Percentiles rank a stretch among this genome's conserved stretches.
These are phyloP conservation scores for Penicillium decumbens DNA, from an alignment of 2,329 filamentous ascomycete species.

Conservation along the genomic window DNA sequence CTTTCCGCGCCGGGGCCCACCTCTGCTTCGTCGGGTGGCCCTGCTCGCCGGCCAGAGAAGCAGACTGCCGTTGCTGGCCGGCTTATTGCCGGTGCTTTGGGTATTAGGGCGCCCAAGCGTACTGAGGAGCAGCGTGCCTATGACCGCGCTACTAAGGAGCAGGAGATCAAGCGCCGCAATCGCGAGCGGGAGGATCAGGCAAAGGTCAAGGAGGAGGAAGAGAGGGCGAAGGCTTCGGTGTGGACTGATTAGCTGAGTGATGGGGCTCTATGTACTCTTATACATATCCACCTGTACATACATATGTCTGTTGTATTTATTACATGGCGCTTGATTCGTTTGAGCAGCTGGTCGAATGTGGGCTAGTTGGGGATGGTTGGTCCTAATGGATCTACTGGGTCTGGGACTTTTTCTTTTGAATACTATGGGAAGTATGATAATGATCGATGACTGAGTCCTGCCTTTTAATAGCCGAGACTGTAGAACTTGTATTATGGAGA, in stretches of 20 bases:
- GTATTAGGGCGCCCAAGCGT: conserved; percentile 70
- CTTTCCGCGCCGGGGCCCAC: conserved; percentile 8
- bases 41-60: conserved; percentile 67
- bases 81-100: conserved; percentile 84
- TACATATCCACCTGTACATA: conserved; percentile 13
- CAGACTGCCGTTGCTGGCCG: conserved; percentile 85
- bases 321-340: conserved; percentile 1
- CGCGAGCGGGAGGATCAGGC: conserved; percentile 64
- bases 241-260: conserved; percentile 62
- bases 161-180: conserved; percentile 73
- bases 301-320: neutral
- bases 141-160: conserved; percentile 73
- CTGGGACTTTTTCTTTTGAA: neutral
- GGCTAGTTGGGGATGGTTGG: neutral
- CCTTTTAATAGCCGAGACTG: neutral
- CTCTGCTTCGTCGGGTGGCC: conserved; percentile 1
- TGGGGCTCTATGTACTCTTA: neutral
- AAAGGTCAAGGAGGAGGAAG: conserved; percentile 59
- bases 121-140: conserved; percentile 88
- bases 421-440: neutral
- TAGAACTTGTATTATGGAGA: neutral
- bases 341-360: neutral
- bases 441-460: neutral
- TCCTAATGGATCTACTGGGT: neutral
- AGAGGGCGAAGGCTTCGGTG: conserved; percentile 73